phyloP scores from a whole-genome alignment of 768 basidiomycete genomes.

The Pulveroboletus sp. region DNA sequence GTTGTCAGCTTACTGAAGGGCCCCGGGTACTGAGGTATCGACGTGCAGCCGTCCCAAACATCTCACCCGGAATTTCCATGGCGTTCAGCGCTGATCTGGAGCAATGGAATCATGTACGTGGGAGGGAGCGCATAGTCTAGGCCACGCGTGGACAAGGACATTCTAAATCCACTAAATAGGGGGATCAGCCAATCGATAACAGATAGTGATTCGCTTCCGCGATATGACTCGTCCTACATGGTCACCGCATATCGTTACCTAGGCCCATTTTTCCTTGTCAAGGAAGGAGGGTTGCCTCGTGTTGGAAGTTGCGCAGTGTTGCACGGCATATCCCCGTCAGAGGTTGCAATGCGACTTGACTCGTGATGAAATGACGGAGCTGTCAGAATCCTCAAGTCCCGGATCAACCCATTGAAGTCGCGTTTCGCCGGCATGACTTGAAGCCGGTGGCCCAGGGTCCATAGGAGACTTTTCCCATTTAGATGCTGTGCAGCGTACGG shows the following conservation, averaged over 20 bases:
- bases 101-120: neutral
- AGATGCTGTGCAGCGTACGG: neutral
- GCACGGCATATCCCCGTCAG: constrained; percentile 5
- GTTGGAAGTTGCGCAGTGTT: constrained; percentile 1
- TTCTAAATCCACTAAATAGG: neutral
- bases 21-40: constrained; percentile 6
- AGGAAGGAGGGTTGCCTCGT: constrained; percentile 22
- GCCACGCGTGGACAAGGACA: neutral
- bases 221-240: constrained; percentile 3
- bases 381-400: neutral
- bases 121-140: neutral
- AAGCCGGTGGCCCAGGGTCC: neutral
- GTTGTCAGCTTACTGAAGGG: neutral
- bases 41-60: neutral
- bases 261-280: neutral
- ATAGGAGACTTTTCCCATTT: no score
- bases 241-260: constrained; percentile 5
- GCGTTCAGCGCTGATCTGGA: constrained; percentile 2
- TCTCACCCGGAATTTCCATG: neutral
- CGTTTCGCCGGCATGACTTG: neutral
- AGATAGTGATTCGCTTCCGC: constrained; percentile 2
- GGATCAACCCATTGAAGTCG: no score
- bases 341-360: neutral
- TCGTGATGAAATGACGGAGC: neutral
- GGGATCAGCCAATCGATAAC: neutral